Conservation (phyloP, 345 rosid genomes). For the Melaleuca alternifolia region DNA sequence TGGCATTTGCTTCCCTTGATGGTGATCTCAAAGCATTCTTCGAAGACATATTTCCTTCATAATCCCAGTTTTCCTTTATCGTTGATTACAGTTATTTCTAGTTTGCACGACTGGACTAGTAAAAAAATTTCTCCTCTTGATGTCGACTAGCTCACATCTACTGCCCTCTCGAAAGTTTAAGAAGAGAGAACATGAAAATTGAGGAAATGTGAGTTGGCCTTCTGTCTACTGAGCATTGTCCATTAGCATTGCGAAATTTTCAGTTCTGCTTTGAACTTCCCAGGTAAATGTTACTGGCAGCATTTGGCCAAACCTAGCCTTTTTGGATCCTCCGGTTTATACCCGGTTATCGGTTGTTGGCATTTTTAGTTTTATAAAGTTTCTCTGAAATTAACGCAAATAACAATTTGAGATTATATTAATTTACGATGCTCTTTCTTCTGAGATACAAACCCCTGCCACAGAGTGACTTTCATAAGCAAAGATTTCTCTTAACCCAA, state of each 20-base stretch:
- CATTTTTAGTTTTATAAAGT: background rate
- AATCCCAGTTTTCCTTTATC: background rate
- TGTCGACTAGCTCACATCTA: background rate
- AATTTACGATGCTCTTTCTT: background rate
- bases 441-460: background rate
- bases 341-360: background rate
- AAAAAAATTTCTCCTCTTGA: background rate
- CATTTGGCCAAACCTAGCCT: background rate
- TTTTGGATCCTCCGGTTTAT: background rate
- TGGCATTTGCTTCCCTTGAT: constrained; percentile 40
- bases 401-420: background rate
- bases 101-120: background rate
- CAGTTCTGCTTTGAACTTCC: background rate
- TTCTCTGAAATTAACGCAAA: background rate
- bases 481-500: background rate
- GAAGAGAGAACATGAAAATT: background rate
- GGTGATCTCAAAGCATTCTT: constrained; percentile 59
- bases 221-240: background rate
- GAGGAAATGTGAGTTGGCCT: background rate
- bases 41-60: constrained; percentile 34
- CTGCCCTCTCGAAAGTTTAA: background rate
- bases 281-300: background rate
- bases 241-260: background rate
- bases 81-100: background rate
- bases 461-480: background rate